Conservation (phyloP, 331 rosid species). For the Erythrophleum ivorense region DNA sequence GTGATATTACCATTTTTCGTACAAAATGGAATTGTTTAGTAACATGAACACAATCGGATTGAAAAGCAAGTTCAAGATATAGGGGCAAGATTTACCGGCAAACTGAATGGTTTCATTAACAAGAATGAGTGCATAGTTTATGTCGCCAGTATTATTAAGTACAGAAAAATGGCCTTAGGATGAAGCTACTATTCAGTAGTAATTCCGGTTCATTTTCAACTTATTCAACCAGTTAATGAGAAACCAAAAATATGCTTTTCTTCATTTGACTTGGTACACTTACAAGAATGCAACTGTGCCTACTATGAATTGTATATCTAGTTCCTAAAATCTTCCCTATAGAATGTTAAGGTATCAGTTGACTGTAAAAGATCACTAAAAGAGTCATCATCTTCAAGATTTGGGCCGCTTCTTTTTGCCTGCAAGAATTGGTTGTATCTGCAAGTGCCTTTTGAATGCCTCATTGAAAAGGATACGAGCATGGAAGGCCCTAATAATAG, state of each 20-base stretch:
- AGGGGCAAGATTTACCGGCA: too few species aligned
- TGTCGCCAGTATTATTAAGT: neutral
- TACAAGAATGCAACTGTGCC: constrained; percentile 38
- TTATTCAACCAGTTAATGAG: constrained; percentile 13
- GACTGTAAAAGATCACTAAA: constrained; percentile 40
- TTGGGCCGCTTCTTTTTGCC: constrained; percentile 66
- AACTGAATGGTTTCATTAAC: neutral
- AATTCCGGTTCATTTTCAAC: neutral
- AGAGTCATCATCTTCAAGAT: constrained; percentile 43
- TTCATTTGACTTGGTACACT: constrained; percentile 34
- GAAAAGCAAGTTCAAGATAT: too few species aligned
- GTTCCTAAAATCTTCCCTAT: constrained; percentile 35
- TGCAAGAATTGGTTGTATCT: constrained; percentile 85
- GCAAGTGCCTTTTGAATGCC: constrained; percentile 94
- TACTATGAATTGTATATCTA: constrained; percentile 9
- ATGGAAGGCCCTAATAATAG: constrained; percentile 87
- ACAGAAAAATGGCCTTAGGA: neutral
- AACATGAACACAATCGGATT: neutral
- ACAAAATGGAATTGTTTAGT: too few species aligned
- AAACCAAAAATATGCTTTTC: constrained; percentile 16
- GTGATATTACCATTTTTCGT: too few species aligned
- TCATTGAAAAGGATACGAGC: constrained; percentile 94
- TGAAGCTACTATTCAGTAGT: constrained; percentile 6
- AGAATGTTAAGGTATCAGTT: constrained; percentile 26
- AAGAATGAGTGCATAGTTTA: neutral